Base-by-base conservation (phyloP, 2,329 filamentous ascomycete genomes). In the Hypoxylon sp. region DNA sequence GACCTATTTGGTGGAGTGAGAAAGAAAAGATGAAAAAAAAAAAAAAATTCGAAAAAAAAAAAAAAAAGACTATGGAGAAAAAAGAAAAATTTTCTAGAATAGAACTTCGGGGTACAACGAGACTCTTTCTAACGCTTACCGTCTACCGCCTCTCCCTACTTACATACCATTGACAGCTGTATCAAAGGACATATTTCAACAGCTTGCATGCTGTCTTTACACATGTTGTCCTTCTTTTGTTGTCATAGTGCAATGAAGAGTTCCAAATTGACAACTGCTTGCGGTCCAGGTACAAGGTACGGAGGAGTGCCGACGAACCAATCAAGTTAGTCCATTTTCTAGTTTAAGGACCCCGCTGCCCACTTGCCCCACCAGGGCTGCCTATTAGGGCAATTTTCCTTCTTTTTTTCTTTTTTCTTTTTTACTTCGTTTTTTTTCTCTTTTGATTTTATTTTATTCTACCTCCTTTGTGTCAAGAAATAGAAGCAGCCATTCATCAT, bases 11-110 rank as follows among this genome's bases (percentile, higher is more conserved):
- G 35, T 32, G 24, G 31, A 42, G 24, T 29, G 17, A 24, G 13
- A 48, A 44, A 29, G 27, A 61, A 56, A 61, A 27, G 3, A 3
- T 3, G 24, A 27, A 52, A 46, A 55, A 60, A 58, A 54, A 42
- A 39, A 55, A 60, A 58, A 54, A 42, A 39, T 52, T n/a, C 5
- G 24, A 5, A 27, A 37, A 39, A 46, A 51, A 42, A 39, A 63
- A 62, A 59, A 59, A 65, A 58, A 57, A 64, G 37, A 51, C 37
- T 17, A 44, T 15, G 32, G 32, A 59, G 35, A 55, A 62, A 58
- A 61, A 61, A 57, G 59, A 50, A 57, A 66, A 60, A 58, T 70
- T 70, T 63, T 53, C 51, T 46, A 55, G 19, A 59, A 54, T 55
- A 67, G 52, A 58, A 50, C 32, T 10, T 52, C 15, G 55, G 48